These are phyloP conservation scores for Fusarium foetens DNA, from an alignment of 2,329 filamentous ascomycete genomes.

Conservation along the genomic window DNA sequence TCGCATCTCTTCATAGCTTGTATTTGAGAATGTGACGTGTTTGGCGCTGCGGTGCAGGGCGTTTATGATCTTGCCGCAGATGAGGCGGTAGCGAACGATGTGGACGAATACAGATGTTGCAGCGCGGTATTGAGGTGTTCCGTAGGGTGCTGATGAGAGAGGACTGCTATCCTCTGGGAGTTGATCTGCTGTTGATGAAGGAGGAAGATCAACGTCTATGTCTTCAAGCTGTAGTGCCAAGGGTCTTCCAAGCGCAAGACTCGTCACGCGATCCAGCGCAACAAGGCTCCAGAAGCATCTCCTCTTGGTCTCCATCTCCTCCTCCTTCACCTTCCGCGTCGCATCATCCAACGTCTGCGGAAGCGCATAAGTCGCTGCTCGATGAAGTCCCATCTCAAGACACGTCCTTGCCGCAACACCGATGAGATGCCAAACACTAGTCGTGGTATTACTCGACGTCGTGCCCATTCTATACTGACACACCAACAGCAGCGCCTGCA, in stretches of 20 bases:
- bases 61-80: constrained; percentile 53
- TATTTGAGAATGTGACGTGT: constrained; percentile 10
- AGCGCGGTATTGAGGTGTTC: constrained; percentile 39
- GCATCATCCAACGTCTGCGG: not conserved
- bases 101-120: constrained; percentile 51
- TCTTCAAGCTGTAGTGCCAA: constrained; percentile 55
- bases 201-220: constrained; percentile 52
- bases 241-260: constrained; percentile 53
- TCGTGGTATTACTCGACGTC: constrained; percentile 51
- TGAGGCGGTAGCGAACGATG: constrained; percentile 53
- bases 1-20: constrained; percentile 29
- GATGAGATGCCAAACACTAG: constrained; percentile 58
- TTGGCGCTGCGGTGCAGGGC: constrained; percentile 48
- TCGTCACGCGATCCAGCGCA: constrained; percentile 51
- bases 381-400: constrained; percentile 54
- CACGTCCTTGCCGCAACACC: constrained; percentile 55
- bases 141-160: constrained; percentile 30
- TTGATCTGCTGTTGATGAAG: constrained; percentile 26
- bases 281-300: constrained; percentile 57
- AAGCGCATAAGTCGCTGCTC: constrained; percentile 49
- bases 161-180: constrained; percentile 26
- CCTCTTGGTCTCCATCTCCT: constrained; percentile 49
- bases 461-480: constrained; percentile 57
- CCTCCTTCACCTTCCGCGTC: constrained; percentile 5
- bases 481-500: constrained; percentile 56